These are phyloP conservation scores for Coelastrella sp. DNA, from an alignment of 139 green algal genomes.

Conservation along the genomic window DNA sequence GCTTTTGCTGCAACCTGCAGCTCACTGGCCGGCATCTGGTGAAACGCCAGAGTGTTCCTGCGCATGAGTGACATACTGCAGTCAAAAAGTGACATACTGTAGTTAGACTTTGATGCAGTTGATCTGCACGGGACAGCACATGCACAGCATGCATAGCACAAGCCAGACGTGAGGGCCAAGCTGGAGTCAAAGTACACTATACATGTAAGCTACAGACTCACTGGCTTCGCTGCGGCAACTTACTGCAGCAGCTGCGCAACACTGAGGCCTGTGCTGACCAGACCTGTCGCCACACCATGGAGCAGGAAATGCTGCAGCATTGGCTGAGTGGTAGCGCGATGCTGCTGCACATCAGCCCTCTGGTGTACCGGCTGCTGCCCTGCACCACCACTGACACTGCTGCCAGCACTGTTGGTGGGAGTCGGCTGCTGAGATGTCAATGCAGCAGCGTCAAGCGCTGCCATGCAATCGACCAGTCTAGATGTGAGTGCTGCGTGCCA, in stretches of 20 bases:
- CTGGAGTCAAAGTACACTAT: too few species aligned
- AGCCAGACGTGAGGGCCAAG: too few species aligned
- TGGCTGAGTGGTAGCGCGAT: not conserved
- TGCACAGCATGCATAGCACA: too few species aligned
- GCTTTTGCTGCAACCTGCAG: not conserved
- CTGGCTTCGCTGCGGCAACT: not conserved
- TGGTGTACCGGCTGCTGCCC: not conserved
- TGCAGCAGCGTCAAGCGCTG: not conserved
- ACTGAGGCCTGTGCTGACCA: not conserved
- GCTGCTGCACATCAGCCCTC: not conserved
- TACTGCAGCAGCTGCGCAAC: conserved; percentile 32
- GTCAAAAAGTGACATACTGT: not conserved
- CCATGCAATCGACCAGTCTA: not conserved
- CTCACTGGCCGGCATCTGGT: conserved; percentile 1
- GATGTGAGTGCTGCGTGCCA: conserved; percentile 7
- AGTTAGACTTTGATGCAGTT: too few species aligned
- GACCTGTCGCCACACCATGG: not conserved
- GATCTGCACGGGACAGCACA: too few species aligned
- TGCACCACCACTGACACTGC: conserved; percentile 4
- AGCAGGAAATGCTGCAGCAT: conserved; percentile 43
- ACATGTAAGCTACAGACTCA: too few species aligned
- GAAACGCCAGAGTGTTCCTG: conserved; percentile 37
- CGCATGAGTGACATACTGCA: not conserved
- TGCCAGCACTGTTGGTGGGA: not conserved
- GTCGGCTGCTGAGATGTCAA: not conserved